Evolutionary conservation across 768 basidiomycete genomes (phyloP).

Genomic region (Fomitopsis serialis): DNA sequence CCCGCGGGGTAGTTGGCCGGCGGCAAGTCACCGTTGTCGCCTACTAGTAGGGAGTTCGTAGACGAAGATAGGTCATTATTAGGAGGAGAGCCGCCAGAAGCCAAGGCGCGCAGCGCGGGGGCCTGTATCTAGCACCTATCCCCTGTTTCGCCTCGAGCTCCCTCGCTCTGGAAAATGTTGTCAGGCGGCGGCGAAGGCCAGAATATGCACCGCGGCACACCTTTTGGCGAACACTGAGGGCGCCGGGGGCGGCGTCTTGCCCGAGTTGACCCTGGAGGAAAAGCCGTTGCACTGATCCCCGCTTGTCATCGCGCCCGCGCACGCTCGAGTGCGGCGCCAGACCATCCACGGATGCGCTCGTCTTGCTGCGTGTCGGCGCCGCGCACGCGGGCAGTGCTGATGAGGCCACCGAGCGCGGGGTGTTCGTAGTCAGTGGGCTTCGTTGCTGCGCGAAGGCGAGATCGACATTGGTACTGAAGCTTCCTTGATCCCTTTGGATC

Average conservation of each 20-base stretch:
- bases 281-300: too few relatives aligned
- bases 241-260: slow-evolving; percentile 87
- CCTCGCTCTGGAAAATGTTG: slow-evolving; percentile 52
- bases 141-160: slow-evolving; percentile 82
- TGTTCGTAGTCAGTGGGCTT: too few relatives aligned
- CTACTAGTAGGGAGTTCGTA: slow-evolving; percentile 48
- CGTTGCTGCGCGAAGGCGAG: too few relatives aligned
- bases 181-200: slow-evolving; percentile 11
- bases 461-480: too few relatives aligned
- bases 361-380: too few relatives aligned
- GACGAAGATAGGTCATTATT: slow-evolving; percentile 55
- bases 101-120: slow-evolving; percentile 72
- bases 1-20: slow-evolving; percentile 78
- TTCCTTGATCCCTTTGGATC: too few relatives aligned
- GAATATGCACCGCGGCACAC: slow-evolving; percentile 33
- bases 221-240: slow-evolving; percentile 88
- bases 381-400: too few relatives aligned
- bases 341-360: too few relatives aligned
- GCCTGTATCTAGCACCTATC: slow-evolving; percentile 62
- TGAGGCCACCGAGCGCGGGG: too few relatives aligned
- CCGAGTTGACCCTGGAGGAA: slow-evolving; percentile 78
- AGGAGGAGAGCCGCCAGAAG: slow-evolving; percentile 67
- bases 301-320: too few relatives aligned
- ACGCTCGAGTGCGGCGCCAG: too few relatives aligned
- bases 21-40: slow-evolving; percentile 54